phyloP scores from a whole-genome alignment of 2,329 filamentous ascomycete species.

The Elsinoe australis region DNA sequence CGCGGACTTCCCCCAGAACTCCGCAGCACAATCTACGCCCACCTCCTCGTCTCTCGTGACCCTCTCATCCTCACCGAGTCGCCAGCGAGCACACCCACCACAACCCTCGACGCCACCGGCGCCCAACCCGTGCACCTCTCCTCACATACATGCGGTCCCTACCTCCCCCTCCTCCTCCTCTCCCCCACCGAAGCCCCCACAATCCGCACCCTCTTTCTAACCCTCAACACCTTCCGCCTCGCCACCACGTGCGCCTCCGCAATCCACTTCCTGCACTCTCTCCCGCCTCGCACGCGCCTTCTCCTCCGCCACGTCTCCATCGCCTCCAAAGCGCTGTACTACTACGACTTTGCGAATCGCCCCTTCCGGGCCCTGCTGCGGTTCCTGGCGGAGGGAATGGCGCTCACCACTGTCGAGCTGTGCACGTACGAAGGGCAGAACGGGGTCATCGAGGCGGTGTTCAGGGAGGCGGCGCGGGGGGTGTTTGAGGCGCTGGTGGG shows the following conservation, averaged over 20 bases:
- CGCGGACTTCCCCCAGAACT: conserved; percentile 53
- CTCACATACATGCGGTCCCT: not conserved
- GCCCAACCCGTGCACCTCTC: conserved; percentile 10
- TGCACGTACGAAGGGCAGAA: conserved; percentile 12
- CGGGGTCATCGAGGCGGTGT: conserved; percentile 5
- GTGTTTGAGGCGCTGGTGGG: conserved; percentile 1
- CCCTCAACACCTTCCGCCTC: conserved; percentile 7
- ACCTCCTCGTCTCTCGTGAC: conserved; percentile 29
- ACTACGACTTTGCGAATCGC: conserved; percentile 8
- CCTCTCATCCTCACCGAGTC: conserved; percentile 4
- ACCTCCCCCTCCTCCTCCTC: conserved; percentile 6
- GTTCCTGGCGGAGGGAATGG: conserved; percentile 1
- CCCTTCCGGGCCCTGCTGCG: not conserved
- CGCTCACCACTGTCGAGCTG: conserved; percentile 3
- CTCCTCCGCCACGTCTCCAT: not conserved
- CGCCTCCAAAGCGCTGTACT: conserved; percentile 8
- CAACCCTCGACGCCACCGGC: conserved; percentile 2
- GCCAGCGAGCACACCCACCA: conserved; percentile 9
- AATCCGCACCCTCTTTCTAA: conserved; percentile 6
- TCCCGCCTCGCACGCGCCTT: not conserved
- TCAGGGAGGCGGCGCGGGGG: conserved; percentile 7
- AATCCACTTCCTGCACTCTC: not conserved
- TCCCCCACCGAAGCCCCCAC: not conserved
- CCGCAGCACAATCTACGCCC: conserved; percentile 49
- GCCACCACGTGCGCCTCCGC: conserved; percentile 9